These are phyloP conservation scores for Claviceps cyperi DNA, from an alignment of 2,329 filamentous ascomycete genomes.

Conservation along the genomic window DNA sequence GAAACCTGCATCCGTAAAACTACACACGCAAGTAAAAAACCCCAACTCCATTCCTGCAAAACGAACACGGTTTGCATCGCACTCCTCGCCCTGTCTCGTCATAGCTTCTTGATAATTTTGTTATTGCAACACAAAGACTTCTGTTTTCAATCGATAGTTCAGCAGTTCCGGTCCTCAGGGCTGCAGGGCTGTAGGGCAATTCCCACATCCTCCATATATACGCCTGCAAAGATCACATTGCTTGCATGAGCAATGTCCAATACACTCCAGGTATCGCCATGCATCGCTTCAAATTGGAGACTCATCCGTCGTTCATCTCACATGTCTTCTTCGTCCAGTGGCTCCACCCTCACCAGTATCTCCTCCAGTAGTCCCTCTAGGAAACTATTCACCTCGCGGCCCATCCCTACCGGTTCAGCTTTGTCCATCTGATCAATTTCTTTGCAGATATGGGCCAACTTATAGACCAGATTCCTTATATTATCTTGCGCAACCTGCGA, in stretches of 20 bases:
- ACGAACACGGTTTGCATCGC: no score
- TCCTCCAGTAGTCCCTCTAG: conserved; percentile 89
- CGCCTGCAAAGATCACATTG: neutral
- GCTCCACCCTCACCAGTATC: conserved; percentile 81
- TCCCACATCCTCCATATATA: no score
- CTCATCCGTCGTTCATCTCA: conserved; percentile 5
- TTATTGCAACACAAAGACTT: no score
- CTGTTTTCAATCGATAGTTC: no score
- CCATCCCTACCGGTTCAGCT: conserved; percentile 82
- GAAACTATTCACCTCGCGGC: conserved; percentile 74
- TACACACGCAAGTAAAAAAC: no score
- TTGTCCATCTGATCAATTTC: conserved; percentile 86
- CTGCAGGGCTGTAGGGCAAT: no score
- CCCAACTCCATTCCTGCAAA: no score
- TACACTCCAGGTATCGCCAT: neutral
- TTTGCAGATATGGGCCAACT: conserved; percentile 68
- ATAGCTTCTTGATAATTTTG: no score
- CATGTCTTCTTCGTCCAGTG: conserved; percentile 57
- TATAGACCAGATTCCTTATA: conserved; percentile 65
- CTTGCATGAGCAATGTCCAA: neutral
- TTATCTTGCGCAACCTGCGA: conserved; percentile 64
- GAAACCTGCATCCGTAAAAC: no score
- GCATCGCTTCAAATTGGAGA: neutral
- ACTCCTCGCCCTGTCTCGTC: no score
- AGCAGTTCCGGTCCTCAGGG: no score